Base-by-base conservation (phyloP, 768 basidiomycete species). In the Boletus bicolor region DNA sequence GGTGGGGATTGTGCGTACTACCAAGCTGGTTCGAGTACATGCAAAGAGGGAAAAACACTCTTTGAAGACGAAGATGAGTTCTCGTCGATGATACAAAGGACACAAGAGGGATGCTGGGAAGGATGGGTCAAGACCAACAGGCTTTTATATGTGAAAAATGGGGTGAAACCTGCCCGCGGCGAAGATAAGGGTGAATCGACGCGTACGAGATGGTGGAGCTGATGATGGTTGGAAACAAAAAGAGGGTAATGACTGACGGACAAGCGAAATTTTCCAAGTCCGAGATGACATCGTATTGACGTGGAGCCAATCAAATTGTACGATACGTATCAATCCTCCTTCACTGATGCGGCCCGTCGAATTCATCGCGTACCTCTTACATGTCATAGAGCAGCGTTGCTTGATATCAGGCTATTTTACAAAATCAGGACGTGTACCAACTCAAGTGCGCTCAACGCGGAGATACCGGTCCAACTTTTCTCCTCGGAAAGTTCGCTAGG, bases 11-110 rank as follows among this genome's bases (percentile, higher is more conserved):
- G 79, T 95, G 93, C 64, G 84, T 78, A 75, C 87, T 89, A 75
- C 87, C 86, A 64, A 94, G 88, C 73, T 87, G 86, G 89, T 95
- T 94, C 62, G 89, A 91, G 90, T 87, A 96, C 93, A 94, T 94
- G 83, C 88, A 91, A 79, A 64, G 69, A 67, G 68, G 75, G 77
- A 72, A 77, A 11, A 71, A 58, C 49, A 63, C 71, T 60, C 67
- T 56, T 56, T 51, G 62, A 51, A 55, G 54, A 57, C 39, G 57
- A 57, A 38, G 59, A 51, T 14, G 56, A 7, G 38, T 35, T 43
- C 21, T 38, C 21, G 46, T 44, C 47, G 26, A 59, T 24, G 28
- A 49, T 35, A 26, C 9, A 19, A 12, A 42, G 28, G 49, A 24
- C 5, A 43, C 7, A 17, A 14, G 6, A 42, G 17, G 4, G 19